Evolutionary conservation across 768 basidiomycete species (phyloP), one percentile per base, ranked within the genome.

Genomic region (Tricholoma matsutake): DNA sequence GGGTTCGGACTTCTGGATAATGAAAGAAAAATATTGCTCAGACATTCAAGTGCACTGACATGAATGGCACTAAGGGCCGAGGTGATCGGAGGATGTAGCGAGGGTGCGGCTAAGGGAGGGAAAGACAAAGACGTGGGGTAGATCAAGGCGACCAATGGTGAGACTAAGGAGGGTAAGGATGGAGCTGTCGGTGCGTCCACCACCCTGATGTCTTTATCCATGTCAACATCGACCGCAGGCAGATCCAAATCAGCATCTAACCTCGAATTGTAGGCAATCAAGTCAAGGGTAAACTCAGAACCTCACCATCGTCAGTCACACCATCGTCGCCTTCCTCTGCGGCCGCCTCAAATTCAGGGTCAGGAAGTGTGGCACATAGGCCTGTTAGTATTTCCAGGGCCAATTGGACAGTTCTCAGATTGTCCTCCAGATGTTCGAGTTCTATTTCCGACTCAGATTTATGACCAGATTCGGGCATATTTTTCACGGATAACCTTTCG

Each of bases 381-480:
- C 89, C 89, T 0, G 94, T 96, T 63, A 97, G 72, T 54, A 97
- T 86, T 74, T 98, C 95, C 28, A 97, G 78, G n/a, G 89, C 86
- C 32, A 95, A 81, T 64, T 91, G 89, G 10, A 92, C 81, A 1
- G 89, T 90, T 65, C 87, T 81, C 56, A 97, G 72, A 58, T 76
- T 83, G 14, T 78, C 76, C 73, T 98, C 95, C 13, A 94, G 76
- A 29, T 76, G 76, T 62, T 92, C 90, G 2, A 97, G 80, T 66
- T 89, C 86, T 10, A 85, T 58, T 68, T 95, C 90, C 13, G 81
- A 81, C 1, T 79, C 69, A 3, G 88, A 82, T 71, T 84, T 89
- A 70, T 96, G 87, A 68, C 96, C 95, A 11, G 86, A 84, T 69
- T 88, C 84, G 10, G 91, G 89, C 0, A 82, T 78, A 62, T 86